Evolutionary conservation across 176 grass and related monocot genomes (phyloP).

Genomic region (Aechmea fasciata): DNA sequence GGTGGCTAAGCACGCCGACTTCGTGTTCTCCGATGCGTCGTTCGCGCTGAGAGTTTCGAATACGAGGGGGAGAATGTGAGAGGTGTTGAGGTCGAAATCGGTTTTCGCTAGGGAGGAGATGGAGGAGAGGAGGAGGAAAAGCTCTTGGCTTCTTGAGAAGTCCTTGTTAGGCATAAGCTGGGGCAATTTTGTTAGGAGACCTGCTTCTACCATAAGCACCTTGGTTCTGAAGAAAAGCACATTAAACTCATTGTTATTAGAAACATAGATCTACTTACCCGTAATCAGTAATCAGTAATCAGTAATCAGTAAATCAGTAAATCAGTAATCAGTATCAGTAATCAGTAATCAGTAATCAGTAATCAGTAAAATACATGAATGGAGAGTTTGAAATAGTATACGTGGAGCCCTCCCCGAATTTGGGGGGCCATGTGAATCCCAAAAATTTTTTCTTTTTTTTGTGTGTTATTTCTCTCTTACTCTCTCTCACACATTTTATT

Average conservation of each 20-base stretch:
- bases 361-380: too few relatives aligned
- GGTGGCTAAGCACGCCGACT: slow-evolving; percentile 42
- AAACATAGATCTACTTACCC: not conserved
- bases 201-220: slow-evolving; percentile 58
- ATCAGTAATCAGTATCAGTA: too few relatives aligned
- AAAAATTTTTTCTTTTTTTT: too few relatives aligned
- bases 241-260: not conserved
- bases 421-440: too few relatives aligned
- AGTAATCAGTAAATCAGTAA: too few relatives aligned
- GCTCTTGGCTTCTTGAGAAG: slow-evolving; percentile 24
- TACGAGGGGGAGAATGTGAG: slow-evolving; percentile 54
- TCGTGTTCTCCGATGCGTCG: slow-evolving; percentile 23
- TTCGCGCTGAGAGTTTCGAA: slow-evolving; percentile 14
- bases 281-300: too few relatives aligned
- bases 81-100: slow-evolving; percentile 41
- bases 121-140: slow-evolving; percentile 49
- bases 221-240: slow-evolving; percentile 58
- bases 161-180: slow-evolving; percentile 25
- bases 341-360: too few relatives aligned
- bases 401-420: too few relatives aligned
- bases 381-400: too few relatives aligned
- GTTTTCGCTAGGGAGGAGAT: slow-evolving; percentile 71
- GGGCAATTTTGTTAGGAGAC: slow-evolving; percentile 51
- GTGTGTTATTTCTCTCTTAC: too few relatives aligned
- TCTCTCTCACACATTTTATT: too few relatives aligned